Evolutionary conservation across 2,329 filamentous ascomycete species (phyloP).

Genomic region (Coleophoma cylindrospora): DNA sequence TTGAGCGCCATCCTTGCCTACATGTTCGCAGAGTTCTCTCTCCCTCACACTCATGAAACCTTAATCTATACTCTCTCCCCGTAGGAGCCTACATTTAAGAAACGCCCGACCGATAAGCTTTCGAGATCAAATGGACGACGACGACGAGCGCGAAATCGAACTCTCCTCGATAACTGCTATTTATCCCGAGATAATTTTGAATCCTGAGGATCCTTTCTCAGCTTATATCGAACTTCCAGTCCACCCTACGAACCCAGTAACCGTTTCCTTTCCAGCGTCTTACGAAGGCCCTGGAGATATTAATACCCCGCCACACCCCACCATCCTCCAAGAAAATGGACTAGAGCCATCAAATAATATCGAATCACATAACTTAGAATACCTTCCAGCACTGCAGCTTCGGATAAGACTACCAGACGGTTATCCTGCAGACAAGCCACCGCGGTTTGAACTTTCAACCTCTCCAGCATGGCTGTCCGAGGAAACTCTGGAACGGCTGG

Average conservation of each 20-base stretch:
- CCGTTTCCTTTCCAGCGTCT: conserved; percentile 50
- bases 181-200: conserved; percentile 56
- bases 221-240: conserved; percentile 51
- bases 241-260: conserved; percentile 46
- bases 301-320: conserved; percentile 15
- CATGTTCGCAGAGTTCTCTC: neutral
- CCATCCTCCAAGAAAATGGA: conserved; percentile 11
- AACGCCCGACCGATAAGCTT: conserved; percentile 1
- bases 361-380: conserved; percentile 26
- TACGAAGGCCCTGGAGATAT: conserved; percentile 27
- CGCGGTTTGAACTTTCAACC: conserved; percentile 45
- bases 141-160: conserved; percentile 55
- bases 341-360: conserved; percentile 11
- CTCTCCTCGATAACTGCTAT: conserved; percentile 58
- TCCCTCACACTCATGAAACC: too few species aligned
- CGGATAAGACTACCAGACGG: conserved; percentile 48
- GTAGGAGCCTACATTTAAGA: neutral
- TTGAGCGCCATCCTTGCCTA: neutral
- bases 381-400: conserved; percentile 54
- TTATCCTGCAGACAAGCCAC: conserved; percentile 52
- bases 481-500: conserved; percentile 41
- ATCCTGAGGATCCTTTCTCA: conserved; percentile 39
- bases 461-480: conserved; percentile 52
- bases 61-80: too few species aligned
- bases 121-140: conserved; percentile 45